Evolutionary conservation across 768 basidiomycete genomes (phyloP).

Genomic region (Leucocoprinus birnbaumii): DNA sequence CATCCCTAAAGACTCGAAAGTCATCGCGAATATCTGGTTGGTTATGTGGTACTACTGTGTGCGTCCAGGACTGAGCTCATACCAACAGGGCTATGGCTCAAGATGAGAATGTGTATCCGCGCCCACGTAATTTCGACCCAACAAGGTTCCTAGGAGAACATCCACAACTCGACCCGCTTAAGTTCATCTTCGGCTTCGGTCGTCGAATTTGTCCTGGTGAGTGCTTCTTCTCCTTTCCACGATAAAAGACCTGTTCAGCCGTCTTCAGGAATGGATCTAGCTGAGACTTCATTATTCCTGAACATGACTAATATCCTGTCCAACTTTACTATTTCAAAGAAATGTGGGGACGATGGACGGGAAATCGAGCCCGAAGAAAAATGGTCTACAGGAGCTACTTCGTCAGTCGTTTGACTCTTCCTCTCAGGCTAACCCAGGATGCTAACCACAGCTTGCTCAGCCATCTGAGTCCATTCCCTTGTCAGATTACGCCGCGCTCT

Average conservation of each 20-base stretch:
- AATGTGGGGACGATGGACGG: constrained; percentile 20
- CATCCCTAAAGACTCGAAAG: constrained; percentile 29
- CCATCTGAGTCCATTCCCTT: constrained; percentile 23
- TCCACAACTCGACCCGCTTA: constrained; percentile 27
- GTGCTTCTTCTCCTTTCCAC: neutral
- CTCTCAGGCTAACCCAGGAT: too few relatives aligned
- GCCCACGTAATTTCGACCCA: constrained; percentile 32
- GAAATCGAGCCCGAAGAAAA: constrained; percentile 32
- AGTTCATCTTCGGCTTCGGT: constrained; percentile 34
- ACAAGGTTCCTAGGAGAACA: constrained; percentile 26
- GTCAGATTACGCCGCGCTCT: constrained; percentile 22
- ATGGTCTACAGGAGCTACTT: constrained; percentile 19
- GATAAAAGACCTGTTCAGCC: too few relatives aligned
- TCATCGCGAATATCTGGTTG: constrained; percentile 29
- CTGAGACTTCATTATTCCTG: neutral
- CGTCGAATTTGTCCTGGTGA: constrained; percentile 28
- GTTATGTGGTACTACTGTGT: constrained; percentile 1
- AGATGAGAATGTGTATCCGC: constrained; percentile 32
- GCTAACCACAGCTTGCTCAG: constrained; percentile 7
- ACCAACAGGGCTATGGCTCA: constrained; percentile 28
- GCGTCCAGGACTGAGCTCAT: neutral
- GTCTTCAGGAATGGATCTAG: neutral
- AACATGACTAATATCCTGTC: neutral
- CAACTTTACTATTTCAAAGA: neutral
- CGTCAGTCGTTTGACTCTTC: too few relatives aligned